Conservation (phyloP, 2,329 filamentous ascomycete species). For the Ceratocystis lukuohia region DNA sequence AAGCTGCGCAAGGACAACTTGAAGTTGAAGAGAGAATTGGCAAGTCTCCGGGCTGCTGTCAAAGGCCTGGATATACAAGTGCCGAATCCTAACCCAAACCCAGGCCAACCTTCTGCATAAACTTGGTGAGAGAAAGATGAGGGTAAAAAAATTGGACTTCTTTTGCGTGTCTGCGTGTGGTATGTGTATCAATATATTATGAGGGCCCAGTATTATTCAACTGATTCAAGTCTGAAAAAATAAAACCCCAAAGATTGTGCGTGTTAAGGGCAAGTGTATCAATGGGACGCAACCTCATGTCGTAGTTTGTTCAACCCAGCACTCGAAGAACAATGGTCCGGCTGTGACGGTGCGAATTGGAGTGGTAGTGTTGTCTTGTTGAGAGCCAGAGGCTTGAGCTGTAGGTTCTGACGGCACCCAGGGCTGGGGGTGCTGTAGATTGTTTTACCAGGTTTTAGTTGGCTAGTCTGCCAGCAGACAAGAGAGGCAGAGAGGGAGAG, state of each 20-base stretch:
- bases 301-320: conserved; percentile 49
- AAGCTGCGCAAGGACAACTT: conserved; percentile 75
- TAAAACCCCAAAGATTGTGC: conserved; percentile 21
- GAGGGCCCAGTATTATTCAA: conserved; percentile 11
- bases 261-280: conserved; percentile 2
- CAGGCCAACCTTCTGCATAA: not conserved
- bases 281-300: not conserved
- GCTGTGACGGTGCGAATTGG: conserved; percentile 42
- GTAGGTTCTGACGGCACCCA: conserved; percentile 45
- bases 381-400: conserved; percentile 26
- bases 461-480: not conserved
- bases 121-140: not conserved
- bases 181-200: conserved; percentile 19
- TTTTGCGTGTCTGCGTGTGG: not conserved
- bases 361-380: not conserved
- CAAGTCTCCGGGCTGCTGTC: conserved; percentile 48
- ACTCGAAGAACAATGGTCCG: conserved; percentile 50
- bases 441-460: not conserved
- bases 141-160: not conserved
- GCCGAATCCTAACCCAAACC: not conserved
- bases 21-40: conserved; percentile 67
- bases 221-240: conserved; percentile 22
- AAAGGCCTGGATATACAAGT: conserved; percentile 17
- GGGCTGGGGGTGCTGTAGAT: conserved; percentile 40
- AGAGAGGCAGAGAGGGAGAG: not conserved